These are phyloP conservation scores for Metarhizium sp. DNA, from an alignment of 2,329 filamentous ascomycete species.

Conservation along the genomic window DNA sequence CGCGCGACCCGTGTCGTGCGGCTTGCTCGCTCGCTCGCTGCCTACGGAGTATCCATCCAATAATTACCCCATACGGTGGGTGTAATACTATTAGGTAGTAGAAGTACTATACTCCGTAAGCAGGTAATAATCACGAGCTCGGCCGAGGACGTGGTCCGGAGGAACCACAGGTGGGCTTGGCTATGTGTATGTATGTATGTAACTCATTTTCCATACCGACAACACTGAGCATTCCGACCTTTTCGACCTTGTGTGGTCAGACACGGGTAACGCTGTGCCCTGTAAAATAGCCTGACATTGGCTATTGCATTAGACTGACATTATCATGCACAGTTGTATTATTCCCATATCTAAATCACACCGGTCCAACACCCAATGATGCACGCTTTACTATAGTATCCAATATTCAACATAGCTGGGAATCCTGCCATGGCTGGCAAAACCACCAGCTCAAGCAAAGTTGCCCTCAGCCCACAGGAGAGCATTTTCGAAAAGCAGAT, in stretches of 20 bases:
- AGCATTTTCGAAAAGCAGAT: conserved; percentile 12
- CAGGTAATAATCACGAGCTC: too few species aligned
- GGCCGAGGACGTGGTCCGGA: neutral
- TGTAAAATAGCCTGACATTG: too few species aligned
- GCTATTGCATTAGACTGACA: too few species aligned
- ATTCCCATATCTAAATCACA: neutral
- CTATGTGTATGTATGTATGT: too few species aligned
- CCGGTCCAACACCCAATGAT: neutral
- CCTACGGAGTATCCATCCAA: too few species aligned
- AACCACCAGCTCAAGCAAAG: neutral
- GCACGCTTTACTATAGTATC: neutral
- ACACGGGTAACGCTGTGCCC: too few species aligned
- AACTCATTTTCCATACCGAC: too few species aligned
- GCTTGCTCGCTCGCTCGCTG: neutral
- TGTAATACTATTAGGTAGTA: too few species aligned
- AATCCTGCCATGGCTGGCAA: neutral
- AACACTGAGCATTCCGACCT: too few species aligned
- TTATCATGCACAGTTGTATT: neutral
- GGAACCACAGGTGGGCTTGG: neutral
- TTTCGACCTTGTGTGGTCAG: too few species aligned
- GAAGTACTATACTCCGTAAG: too few species aligned
- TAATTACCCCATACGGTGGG: neutral
- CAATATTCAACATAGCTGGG: neutral
- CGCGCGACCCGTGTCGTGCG: neutral
- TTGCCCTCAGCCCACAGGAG: neutral